phyloP scores from a whole-genome alignment of 768 basidiomycete genomes.

The Mycena rebaudengoi region DNA sequence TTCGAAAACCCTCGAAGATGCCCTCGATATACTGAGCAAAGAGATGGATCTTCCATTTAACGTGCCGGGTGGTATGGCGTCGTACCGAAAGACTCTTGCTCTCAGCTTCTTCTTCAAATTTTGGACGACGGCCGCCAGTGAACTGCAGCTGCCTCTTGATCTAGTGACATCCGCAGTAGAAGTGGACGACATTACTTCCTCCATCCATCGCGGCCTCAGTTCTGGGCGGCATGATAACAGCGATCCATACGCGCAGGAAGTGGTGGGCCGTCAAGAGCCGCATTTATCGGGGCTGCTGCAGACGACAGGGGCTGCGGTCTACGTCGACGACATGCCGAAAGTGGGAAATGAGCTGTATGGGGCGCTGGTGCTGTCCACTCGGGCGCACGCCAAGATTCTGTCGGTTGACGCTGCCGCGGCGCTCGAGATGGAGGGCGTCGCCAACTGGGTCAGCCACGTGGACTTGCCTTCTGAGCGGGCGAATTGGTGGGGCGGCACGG shows the following conservation, averaged over 20 bases:
- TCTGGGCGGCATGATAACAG: slow-evolving; percentile 24
- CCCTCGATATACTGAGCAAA: slow-evolving; percentile 21
- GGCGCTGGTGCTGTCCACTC: slow-evolving; percentile 26
- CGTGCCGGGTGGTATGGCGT: slow-evolving; percentile 29
- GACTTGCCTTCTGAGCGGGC: slow-evolving; percentile 27
- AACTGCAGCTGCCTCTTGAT: slow-evolving; percentile 21
- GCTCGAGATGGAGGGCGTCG: slow-evolving; percentile 27
- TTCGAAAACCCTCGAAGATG: slow-evolving; percentile 22
- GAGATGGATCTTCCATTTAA: slow-evolving; percentile 30
- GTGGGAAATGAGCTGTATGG: slow-evolving; percentile 27
- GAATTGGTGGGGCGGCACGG: slow-evolving; percentile 28
- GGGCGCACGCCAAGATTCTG: slow-evolving; percentile 27
- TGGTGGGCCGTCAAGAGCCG: slow-evolving; percentile 27
- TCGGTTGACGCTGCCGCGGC: slow-evolving; percentile 23
- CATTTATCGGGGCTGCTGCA: slow-evolving; percentile 28
- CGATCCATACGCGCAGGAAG: slow-evolving; percentile 29
- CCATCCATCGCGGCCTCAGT: slow-evolving; percentile 26
- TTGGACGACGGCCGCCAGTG: slow-evolving; percentile 24
- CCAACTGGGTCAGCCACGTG: slow-evolving; percentile 20
- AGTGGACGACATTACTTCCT: slow-evolving; percentile 18
- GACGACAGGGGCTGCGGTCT: slow-evolving; percentile 26
- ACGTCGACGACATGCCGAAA: slow-evolving; percentile 31
- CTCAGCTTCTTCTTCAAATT: slow-evolving; percentile 33
- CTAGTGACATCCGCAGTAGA: slow-evolving; percentile 8
- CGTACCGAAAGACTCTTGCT: slow-evolving; percentile 30